Conservation (phyloP, 129 eudicot species). For the Saposhnikovia divaricata region DNA sequence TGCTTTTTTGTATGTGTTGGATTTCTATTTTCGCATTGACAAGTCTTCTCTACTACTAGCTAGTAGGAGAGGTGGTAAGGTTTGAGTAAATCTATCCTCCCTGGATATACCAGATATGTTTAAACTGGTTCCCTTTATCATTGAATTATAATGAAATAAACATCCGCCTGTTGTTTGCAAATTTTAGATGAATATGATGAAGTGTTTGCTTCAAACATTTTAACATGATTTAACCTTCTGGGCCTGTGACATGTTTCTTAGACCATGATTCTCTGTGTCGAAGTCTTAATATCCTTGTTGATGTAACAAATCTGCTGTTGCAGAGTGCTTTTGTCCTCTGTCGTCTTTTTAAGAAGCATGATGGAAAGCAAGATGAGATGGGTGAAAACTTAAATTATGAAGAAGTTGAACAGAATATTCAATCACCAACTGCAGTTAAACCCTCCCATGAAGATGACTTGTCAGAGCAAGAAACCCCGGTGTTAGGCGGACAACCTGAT, state of each 20-base stretch:
- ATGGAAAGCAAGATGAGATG: constrained; percentile 53
- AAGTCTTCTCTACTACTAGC: not conserved
- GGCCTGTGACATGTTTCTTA: not conserved
- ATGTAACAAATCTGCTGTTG: constrained; percentile 12
- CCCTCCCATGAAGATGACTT: constrained; percentile 37
- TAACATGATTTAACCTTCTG: not conserved
- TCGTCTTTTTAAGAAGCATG: constrained; percentile 74
- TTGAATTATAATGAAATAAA: not conserved
- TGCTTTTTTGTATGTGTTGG: not conserved
- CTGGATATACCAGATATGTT: not conserved
- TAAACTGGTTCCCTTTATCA: not conserved
- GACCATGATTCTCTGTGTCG: not conserved
- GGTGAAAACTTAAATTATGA: constrained; percentile 33
- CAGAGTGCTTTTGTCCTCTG: constrained; percentile 75
- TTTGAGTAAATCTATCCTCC: not conserved
- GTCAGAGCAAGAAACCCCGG: constrained; percentile 47
- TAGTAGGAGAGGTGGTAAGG: not conserved
- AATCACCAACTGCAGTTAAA: constrained; percentile 37
- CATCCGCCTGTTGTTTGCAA: not conserved
- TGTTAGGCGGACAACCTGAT: constrained; percentile 18
- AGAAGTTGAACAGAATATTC: constrained; percentile 40
- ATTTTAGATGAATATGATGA: not conserved
- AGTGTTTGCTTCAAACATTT: not conserved
- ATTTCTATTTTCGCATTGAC: not conserved
- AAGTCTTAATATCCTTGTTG: not conserved